Evolutionary conservation across 2,329 filamentous ascomycete genomes (phyloP).

Genomic region (Colletotrichum coccodes): DNA sequence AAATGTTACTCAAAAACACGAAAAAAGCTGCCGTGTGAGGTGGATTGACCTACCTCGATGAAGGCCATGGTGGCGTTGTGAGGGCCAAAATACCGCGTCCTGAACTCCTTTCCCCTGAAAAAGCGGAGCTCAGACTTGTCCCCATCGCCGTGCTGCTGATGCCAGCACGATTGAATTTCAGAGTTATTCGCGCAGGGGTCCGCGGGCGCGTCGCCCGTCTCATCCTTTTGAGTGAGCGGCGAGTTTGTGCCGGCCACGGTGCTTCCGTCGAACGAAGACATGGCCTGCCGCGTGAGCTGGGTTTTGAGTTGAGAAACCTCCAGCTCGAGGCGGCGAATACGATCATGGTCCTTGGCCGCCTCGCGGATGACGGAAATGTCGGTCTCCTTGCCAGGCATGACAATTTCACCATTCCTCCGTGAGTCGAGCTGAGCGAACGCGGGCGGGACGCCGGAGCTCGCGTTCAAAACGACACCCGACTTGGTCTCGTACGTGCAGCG

Average conservation of each 20-base stretch:
- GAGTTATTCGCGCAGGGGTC: slow-evolving; percentile 39
- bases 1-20: not conserved
- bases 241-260: slow-evolving; percentile 58
- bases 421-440: slow-evolving; percentile 54
- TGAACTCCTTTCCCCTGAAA: slow-evolving; percentile 68
- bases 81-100: slow-evolving; percentile 68
- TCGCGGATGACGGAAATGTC: slow-evolving; percentile 47
- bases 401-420: slow-evolving; percentile 43
- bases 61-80: slow-evolving; percentile 71
- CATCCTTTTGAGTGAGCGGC: slow-evolving; percentile 57
- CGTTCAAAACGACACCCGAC: slow-evolving; percentile 60
- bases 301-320: slow-evolving; percentile 67
- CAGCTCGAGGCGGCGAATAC: slow-evolving; percentile 68
- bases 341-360: slow-evolving; percentile 62
- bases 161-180: slow-evolving; percentile 29
- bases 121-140: slow-evolving; percentile 66
- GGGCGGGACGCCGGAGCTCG: slow-evolving; percentile 56
- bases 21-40: not conserved
- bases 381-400: slow-evolving; percentile 49
- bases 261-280: slow-evolving; percentile 60
- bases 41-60: slow-evolving; percentile 52
- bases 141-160: slow-evolving; percentile 49
- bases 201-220: slow-evolving; percentile 45
- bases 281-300: slow-evolving; percentile 56
- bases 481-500: slow-evolving; percentile 69